These are phyloP conservation scores for Dryas alaskensis DNA, from an alignment of 306 rosid species.

Conservation along the genomic window DNA sequence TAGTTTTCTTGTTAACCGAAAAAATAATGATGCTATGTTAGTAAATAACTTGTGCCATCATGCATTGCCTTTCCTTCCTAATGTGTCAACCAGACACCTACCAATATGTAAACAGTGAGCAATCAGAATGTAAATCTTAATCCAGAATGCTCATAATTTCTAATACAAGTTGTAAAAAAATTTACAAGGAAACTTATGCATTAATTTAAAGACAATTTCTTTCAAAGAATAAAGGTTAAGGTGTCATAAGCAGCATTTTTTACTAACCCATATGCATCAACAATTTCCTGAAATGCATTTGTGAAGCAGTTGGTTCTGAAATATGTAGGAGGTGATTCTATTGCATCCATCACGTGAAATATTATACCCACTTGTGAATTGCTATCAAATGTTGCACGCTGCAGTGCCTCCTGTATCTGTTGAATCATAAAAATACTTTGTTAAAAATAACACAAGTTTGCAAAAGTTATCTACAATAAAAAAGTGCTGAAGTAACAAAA, in stretches of 20 bases:
- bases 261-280: constrained; percentile 98
- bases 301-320: constrained; percentile 91
- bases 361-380: constrained; percentile 96
- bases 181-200: background rate
- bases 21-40: background rate
- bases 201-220: background rate
- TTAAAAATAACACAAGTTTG: background rate
- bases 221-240: background rate
- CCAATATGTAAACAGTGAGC: background rate
- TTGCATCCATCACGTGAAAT: constrained; percentile 79
- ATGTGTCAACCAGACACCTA: background rate
- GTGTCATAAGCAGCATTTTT: constrained; percentile 14
- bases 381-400: constrained; percentile 97
- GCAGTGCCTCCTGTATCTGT: constrained; percentile 91
- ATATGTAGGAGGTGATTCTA: constrained; percentile 94
- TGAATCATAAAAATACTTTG: constrained; percentile 25
- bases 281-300: constrained; percentile 93
- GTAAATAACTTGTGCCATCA: background rate
- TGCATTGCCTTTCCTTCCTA: constrained; percentile 1
- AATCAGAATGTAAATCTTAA: background rate
- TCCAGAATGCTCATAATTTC: background rate
- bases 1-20: background rate
- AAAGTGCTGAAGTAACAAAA: constrained; percentile 4
- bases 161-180: no score
- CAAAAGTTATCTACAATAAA: constrained; percentile 14